phyloP scores from a whole-genome alignment of 169 alveolate genomes.

The Babesia ovis region DNA sequence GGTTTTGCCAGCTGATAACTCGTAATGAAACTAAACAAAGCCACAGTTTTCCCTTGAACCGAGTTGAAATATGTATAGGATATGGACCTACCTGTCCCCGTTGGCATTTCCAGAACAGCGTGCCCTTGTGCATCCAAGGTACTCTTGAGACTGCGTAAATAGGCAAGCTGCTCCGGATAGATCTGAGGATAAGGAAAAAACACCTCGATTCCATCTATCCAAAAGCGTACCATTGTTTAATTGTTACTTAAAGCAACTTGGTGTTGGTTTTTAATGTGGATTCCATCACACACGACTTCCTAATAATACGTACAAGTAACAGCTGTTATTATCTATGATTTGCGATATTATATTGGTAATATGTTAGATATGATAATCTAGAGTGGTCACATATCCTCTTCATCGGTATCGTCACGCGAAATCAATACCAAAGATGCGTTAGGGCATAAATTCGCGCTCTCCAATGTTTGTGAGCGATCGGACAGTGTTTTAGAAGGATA shows the following conservation, averaged over 20 bases:
- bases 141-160: constrained; percentile 87
- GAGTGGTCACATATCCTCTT: constrained; percentile 35
- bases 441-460: constrained; percentile 57
- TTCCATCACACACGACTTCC: constrained; percentile 7
- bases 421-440: constrained; percentile 54
- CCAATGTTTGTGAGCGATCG: constrained; percentile 47
- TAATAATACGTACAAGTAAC: background rate
- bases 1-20: constrained; percentile 89
- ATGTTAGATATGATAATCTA: background rate
- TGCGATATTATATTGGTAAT: background rate
- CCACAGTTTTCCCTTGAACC: constrained; percentile 92
- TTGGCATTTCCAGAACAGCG: constrained; percentile 97
- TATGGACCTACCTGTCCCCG: constrained; percentile 87
- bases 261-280: background rate
- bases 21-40: constrained; percentile 90
- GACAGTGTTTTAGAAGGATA: constrained; percentile 43
- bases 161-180: constrained; percentile 93
- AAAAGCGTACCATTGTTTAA: constrained; percentile 80
- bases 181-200: constrained; percentile 93
- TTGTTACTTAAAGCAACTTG: background rate
- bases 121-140: constrained; percentile 92
- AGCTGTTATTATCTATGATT: background rate
- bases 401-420: constrained; percentile 60
- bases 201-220: constrained; percentile 89
- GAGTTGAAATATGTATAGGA: background rate